These are phyloP conservation scores for Leishmania guyanensis DNA, from an alignment of 208 protist species.

Conservation along the genomic window DNA sequence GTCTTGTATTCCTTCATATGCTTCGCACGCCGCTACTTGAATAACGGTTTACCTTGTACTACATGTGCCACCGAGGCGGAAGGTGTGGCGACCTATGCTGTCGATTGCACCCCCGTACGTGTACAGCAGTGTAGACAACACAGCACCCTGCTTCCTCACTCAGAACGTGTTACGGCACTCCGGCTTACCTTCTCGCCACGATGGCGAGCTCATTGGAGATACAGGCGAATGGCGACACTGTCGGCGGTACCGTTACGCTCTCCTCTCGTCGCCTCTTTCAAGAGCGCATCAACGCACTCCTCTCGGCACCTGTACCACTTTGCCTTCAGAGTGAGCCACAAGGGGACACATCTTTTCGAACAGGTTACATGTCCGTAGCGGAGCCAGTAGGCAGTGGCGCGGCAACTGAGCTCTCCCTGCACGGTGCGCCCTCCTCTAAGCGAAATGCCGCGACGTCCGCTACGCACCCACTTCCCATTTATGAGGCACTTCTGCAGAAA, in stretches of 20 bases:
- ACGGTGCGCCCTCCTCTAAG: not conserved
- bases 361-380: not conserved
- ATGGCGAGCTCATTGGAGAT: not conserved
- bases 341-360: not conserved
- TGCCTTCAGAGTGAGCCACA: conserved; percentile 34
- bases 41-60: no score
- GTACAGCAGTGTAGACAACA: not conserved
- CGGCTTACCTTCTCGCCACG: not conserved
- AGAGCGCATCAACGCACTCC: conserved; percentile 40
- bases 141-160: not conserved
- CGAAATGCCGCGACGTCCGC: not conserved
- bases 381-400: not conserved
- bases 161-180: not conserved
- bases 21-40: not conserved
- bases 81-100: not conserved
- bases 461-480: conserved; percentile 31
- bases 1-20: no score
- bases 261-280: conserved; percentile 23
- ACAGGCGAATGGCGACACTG: no score
- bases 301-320: conserved; percentile 46
- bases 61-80: not conserved
- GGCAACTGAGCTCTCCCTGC: not conserved
- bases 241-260: not conserved
- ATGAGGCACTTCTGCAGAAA: conserved; percentile 77
- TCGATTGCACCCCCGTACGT: not conserved